A percentile compares a stretch with the other conserved stretches of the same genome.
Evolutionary conservation across 148 eudicot species (phyloP).

Genomic region (Nyssa sinensis): DNA sequence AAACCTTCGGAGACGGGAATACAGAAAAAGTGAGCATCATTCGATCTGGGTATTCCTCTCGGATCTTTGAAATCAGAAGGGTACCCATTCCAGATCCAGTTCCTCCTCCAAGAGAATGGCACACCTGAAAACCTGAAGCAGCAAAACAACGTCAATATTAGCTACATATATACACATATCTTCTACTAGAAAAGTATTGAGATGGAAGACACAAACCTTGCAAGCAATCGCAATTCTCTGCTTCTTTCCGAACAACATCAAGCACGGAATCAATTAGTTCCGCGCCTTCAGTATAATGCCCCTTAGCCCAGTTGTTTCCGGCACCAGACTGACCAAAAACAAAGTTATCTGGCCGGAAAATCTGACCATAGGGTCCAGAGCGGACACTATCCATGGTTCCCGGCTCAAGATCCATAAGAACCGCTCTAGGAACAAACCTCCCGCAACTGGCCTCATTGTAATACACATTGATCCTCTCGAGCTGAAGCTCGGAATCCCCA

Average conservation of each 20-base stretch:
- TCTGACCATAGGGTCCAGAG: slow-evolving; percentile 30
- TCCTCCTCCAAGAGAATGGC: slow-evolving; percentile 42
- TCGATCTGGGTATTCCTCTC: slow-evolving; percentile 42
- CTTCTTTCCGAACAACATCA: slow-evolving; percentile 38
- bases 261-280: slow-evolving; percentile 36
- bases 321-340: slow-evolving; percentile 30
- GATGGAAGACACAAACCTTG: slow-evolving; percentile 17
- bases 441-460: slow-evolving; percentile 36
- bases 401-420: slow-evolving; percentile 37
- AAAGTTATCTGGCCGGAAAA: slow-evolving; percentile 31
- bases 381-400: slow-evolving; percentile 38
- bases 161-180: not conserved
- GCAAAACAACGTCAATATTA: not conserved
- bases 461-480: slow-evolving; percentile 36
- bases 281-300: slow-evolving; percentile 35
- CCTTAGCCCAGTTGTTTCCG: slow-evolving; percentile 31
- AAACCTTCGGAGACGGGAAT: slow-evolving; percentile 31
- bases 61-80: slow-evolving; percentile 35
- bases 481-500: slow-evolving; percentile 34
- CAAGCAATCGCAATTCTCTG: slow-evolving; percentile 36
- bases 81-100: slow-evolving; percentile 43
- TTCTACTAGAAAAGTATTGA: too few species aligned
- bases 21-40: slow-evolving; percentile 43
- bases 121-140: slow-evolving; percentile 34
- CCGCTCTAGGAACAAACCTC: slow-evolving; percentile 31